Evolutionary conservation across 2,329 filamentous ascomycete genomes (phyloP).

Genomic region (Xylaria multiplex): DNA sequence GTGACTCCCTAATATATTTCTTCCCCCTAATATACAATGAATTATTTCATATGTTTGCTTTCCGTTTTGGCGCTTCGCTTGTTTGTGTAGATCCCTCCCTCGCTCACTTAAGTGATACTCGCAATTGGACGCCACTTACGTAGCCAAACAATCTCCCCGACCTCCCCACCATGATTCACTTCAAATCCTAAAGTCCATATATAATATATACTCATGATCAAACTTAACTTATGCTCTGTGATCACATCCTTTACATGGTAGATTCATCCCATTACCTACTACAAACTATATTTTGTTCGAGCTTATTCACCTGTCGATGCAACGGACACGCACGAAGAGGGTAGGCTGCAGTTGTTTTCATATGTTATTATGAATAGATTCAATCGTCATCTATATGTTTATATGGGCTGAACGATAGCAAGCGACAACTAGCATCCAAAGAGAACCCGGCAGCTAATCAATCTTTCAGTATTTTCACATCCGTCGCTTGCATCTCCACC

Average conservation of each 20-base stretch:
- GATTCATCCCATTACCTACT: too few species aligned
- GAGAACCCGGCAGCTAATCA: constrained; percentile 15
- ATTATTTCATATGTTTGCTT: not conserved
- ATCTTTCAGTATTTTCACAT: constrained; percentile 5
- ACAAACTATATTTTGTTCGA: not conserved
- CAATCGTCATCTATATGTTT: constrained; percentile 36
- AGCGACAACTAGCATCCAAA: constrained; percentile 24
- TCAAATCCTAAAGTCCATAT: not conserved
- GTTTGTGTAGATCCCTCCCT: not conserved
- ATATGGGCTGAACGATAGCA: constrained; percentile 22
- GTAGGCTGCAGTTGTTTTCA: constrained; percentile 4
- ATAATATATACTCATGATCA: too few species aligned
- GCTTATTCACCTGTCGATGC: not conserved
- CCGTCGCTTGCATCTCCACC: constrained; percentile 14
- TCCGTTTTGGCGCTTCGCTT: not conserved
- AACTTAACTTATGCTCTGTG: too few species aligned
- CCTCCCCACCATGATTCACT: not conserved
- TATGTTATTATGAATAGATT: constrained; percentile 35
- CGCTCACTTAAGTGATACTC: not conserved
- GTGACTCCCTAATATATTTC: not conserved
- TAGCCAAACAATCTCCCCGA: not conserved
- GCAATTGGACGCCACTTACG: not conserved
- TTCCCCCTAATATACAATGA: not conserved
- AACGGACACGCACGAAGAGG: not conserved
- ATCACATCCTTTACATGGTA: too few species aligned